Base-by-base conservation (phyloP, 2,329 filamentous ascomycete genomes). In the Plectosphaerella plurivora region DNA sequence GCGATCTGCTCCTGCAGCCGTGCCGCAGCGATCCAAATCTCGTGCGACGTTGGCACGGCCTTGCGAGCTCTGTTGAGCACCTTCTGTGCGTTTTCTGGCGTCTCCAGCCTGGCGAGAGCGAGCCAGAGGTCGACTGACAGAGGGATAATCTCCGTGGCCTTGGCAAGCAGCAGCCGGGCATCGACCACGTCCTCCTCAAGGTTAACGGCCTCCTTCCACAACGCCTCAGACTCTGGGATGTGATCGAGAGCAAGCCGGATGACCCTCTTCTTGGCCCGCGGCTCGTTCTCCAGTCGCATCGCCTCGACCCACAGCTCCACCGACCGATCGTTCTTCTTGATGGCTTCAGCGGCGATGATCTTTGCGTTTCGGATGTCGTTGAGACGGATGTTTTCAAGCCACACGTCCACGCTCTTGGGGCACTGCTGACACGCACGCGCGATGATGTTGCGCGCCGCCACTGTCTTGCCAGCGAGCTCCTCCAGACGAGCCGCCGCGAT, bases 201-300 rank as follows among this genome's bases (percentile, higher is more conserved):
- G 61, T 97, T 97, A 57, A 99, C 93, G 5, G 93, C 88, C 66
- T 95, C 91, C 67, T 97, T 99, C 94, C 94, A 99, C n/a, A 99
- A 81, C 42, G 89, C 87, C 47, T 97, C 94, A 0, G 93, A 97
- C 64, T 96, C 91, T 1, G 92, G 92, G 41, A 97, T 89, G 63
- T 96, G 87, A 62, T 97, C 90, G 45, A 99, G 78, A 0, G 94
- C 95, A 65, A 95, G 89, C 51, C 92, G 83, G 35, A 97, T 84
- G 8, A 99, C 94, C 64, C 91, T 86, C 73, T 97, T 97, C 71
- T 95, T 96, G 11, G 91, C 89, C 54, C 87, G 82, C 1, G 84
- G 74, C 47, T 96, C 88, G 8, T 84, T 84, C 68, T 99, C 94
- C 22, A 99, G 74, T 58, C 91, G 89, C 85, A 97, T 97, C 1